These are phyloP conservation scores for Microdochium trichocladiopsis DNA, from an alignment of 2,329 filamentous ascomycete genomes.

Conservation along the genomic window DNA sequence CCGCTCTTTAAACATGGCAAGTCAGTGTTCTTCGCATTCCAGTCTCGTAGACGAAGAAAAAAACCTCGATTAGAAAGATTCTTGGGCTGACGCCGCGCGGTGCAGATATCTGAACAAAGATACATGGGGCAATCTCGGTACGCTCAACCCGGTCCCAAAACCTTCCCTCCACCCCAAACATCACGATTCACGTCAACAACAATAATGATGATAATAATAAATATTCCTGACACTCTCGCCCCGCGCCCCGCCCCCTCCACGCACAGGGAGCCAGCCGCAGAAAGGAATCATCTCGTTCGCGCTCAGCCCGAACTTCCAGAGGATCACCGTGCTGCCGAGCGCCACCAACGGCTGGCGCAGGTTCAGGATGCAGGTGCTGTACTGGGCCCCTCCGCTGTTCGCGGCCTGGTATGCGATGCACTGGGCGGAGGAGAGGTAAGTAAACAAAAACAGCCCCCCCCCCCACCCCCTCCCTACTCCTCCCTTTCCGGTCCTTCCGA, in stretches of 20 bases:
- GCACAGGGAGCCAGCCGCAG: slow-evolving; percentile 45
- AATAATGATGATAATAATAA: too few relatives aligned
- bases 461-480: too few relatives aligned
- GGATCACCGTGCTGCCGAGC: slow-evolving; percentile 65
- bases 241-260: too few relatives aligned
- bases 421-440: slow-evolving; percentile 87
- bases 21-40: too few relatives aligned
- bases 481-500: not conserved
- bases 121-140: slow-evolving; percentile 11
- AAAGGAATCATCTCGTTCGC: slow-evolving; percentile 61
- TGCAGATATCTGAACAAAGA: slow-evolving; percentile 11
- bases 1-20: too few relatives aligned
- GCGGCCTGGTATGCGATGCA: slow-evolving; percentile 74
- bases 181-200: slow-evolving; percentile 5
- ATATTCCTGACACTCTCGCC: too few relatives aligned
- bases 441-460: too few relatives aligned
- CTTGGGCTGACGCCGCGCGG: too few relatives aligned
- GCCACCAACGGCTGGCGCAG: slow-evolving; percentile 90
- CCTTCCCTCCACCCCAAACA: not conserved
- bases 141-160: not conserved
- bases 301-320: slow-evolving; percentile 77
- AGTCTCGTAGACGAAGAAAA: not conserved
- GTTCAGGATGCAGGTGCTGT: slow-evolving; percentile 77
- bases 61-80: not conserved
- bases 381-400: slow-evolving; percentile 73